Percentiles rank a stretch among this genome's conserved stretches.
Conservation (phyloP, 148 eudicot species). For the Silene uniflora region DNA sequence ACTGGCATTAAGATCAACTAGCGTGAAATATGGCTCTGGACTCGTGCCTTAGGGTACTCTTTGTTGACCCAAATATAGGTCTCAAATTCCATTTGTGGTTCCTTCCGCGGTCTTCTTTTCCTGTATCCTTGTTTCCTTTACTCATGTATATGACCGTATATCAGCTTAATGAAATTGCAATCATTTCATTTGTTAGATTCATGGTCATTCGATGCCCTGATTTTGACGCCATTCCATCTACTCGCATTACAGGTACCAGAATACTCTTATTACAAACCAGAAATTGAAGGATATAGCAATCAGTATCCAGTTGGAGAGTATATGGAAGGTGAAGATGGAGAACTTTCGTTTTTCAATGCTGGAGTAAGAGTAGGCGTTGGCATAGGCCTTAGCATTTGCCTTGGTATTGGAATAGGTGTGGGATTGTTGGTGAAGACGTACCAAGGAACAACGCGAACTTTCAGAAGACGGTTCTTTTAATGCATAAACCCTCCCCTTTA, state of each 20-base stretch:
- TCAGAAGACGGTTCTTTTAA: slow-evolving; percentile 51
- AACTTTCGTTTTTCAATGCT: slow-evolving; percentile 69
- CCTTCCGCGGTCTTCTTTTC: neutral
- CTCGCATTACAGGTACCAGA: slow-evolving; percentile 33
- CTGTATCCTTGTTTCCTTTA: neutral
- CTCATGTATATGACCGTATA: neutral
- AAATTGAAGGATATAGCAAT: slow-evolving; percentile 36
- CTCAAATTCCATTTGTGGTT: neutral
- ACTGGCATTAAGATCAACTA: neutral
- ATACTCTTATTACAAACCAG: slow-evolving; percentile 35
- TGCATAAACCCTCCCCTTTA: neutral
- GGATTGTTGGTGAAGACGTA: slow-evolving; percentile 67
- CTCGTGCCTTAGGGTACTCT: neutral
- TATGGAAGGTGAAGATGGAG: slow-evolving; percentile 63
- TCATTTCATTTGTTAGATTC: neutral
- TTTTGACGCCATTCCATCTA: neutral
- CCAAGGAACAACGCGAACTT: slow-evolving; percentile 61
- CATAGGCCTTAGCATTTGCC: slow-evolving; percentile 61
- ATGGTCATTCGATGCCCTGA: neutral
- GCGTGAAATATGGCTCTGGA: neutral
- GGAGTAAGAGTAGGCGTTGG: slow-evolving; percentile 77
- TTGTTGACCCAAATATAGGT: neutral
- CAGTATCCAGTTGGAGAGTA: slow-evolving; percentile 34
- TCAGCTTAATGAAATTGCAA: neutral
- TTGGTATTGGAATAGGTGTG: slow-evolving; percentile 72